Evolutionary conservation across 106 monocot species (phyloP).

Genomic region (Dioscorea dumetorum): DNA sequence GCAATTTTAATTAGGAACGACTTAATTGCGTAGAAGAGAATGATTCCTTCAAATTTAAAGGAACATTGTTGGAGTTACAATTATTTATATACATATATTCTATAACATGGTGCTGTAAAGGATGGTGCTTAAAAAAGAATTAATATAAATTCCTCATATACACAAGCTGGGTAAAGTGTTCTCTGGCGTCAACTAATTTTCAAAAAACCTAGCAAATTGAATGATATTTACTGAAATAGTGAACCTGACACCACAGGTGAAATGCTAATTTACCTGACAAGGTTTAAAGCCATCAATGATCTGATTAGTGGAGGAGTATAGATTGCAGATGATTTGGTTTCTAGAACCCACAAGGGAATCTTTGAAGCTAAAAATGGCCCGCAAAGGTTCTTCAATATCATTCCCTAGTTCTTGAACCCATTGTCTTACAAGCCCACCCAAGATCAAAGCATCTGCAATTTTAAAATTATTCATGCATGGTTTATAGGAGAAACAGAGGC

Average conservation of each 20-base stretch:
- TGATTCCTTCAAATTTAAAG: too few species aligned
- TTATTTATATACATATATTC: too few species aligned
- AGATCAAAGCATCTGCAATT: constrained; percentile 43
- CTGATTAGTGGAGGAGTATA: constrained; percentile 38
- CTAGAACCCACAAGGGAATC: constrained; percentile 27
- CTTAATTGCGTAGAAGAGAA: too few species aligned
- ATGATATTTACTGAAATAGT: too few species aligned
- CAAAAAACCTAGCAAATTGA: too few species aligned
- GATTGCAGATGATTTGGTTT: constrained; percentile 57
- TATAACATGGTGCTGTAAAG: too few species aligned
- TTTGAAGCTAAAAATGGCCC: constrained; percentile 53
- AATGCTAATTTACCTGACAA: constrained; percentile 54
- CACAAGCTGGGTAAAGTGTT: too few species aligned
- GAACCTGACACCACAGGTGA: too few species aligned
- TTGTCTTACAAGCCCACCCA: constrained; percentile 57
- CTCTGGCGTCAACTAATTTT: too few species aligned
- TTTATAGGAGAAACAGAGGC: background rate
- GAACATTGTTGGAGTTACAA: too few species aligned
- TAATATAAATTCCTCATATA: too few species aligned
- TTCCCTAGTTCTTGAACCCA: constrained; percentile 71
- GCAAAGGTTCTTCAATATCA: constrained; percentile 34
- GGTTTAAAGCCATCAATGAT: constrained; percentile 57
- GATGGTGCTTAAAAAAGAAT: too few species aligned
- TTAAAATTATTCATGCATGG: background rate
- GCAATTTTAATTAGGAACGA: background rate